Evolutionary conservation across 1,284 basidiomycete genomes (phyloP), one percentile per base, ranked within the genome.

Genomic region (Ganoderma lingzhi): DNA sequence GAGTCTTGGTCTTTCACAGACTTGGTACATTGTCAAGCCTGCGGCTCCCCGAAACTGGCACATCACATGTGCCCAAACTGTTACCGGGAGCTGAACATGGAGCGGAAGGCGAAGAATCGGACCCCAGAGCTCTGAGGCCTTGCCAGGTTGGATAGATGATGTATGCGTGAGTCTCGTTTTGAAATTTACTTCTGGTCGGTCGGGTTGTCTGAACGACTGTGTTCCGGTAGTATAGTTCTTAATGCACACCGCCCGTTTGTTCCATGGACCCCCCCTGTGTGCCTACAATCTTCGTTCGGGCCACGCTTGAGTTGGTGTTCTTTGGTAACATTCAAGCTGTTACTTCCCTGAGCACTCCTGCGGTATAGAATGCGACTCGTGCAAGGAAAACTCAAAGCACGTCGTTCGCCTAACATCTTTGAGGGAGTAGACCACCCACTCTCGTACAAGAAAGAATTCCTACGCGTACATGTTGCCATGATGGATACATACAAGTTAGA

Each of bases 11-110:
- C 53, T 59, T 59, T 48, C 42, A 39, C 45, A 98, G 97, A 97
- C 80, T 88, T 99, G 75, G 94, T 96, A 68, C 90, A 93, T 76
- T 99, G 97, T 79, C 90, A 93, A n/a, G 93, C 88, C n/a, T 98
- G 97, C 77, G 96, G 96, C 41, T 84, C 86, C 14, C 89, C 95
- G 62, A 98, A 98, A 81, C 88, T 96, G 28, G 90, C 94, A 42
- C 96, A 98, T 78, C 92, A 98, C 80, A 83, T 98, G 28, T 99
- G 97, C 81, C 87, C 89, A 62, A 87, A 85, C 61, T 99, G 97
- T 80, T 98, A 94, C 77, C 91, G 90, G 23, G 88, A 91, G 70
- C 86, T 99, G 72, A 90, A 85, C 72, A 84, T 94, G 68, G 84
- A 83, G 71, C 92, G 89, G 86, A 94, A 90, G 73, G 78, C 80